These are phyloP conservation scores for Pseudozyma pruni DNA, from an alignment of 1,284 basidiomycete genomes.

Conservation along the genomic window DNA sequence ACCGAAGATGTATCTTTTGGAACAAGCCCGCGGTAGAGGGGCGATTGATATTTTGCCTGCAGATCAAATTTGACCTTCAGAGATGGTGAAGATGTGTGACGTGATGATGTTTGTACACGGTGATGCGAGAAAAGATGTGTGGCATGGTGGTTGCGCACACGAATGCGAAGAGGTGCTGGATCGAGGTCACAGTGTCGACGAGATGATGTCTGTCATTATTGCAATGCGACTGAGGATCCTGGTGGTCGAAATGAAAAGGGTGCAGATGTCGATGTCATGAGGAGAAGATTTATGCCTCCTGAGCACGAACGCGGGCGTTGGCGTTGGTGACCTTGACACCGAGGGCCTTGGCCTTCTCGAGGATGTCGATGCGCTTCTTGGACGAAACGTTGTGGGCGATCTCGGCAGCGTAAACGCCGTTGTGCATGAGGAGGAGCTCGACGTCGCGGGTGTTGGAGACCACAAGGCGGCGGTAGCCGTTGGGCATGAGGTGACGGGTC, in stretches of 20 bases:
- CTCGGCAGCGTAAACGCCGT: slow-evolving; percentile 94
- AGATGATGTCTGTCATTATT: slow-evolving; percentile 1
- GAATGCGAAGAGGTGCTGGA: slow-evolving; percentile 22
- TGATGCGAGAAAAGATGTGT: slow-evolving; percentile 35
- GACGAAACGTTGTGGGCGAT: slow-evolving; percentile 97
- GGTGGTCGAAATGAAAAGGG: not conserved
- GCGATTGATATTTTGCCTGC: slow-evolving; percentile 43
- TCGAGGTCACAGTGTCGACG: slow-evolving; percentile 23
- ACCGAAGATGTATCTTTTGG: slow-evolving; percentile 2
- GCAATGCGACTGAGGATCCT: slow-evolving; percentile 23
- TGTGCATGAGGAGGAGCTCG: slow-evolving; percentile 74
- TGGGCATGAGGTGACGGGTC: slow-evolving; percentile 68
- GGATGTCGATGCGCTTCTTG: slow-evolving; percentile 92
- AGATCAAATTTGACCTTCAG: slow-evolving; percentile 4
- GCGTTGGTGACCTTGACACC: slow-evolving; percentile 86
- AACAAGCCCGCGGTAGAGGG: slow-evolving; percentile 40
- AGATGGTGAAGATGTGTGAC: slow-evolving; percentile 22
- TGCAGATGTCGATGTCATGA: not conserved
- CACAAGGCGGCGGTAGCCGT: slow-evolving; percentile 67
- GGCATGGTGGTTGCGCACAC: slow-evolving; percentile 22
- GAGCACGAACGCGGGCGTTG: slow-evolving; percentile 92
- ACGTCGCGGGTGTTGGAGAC: slow-evolving; percentile 66
- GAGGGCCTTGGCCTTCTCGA: slow-evolving; percentile 76
- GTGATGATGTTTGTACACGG: slow-evolving; percentile 39
- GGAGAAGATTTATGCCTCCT: slow-evolving; percentile 75